These are phyloP conservation scores for Linnemannia zychae DNA, from an alignment of 192 early-diverging fungal genomes.

Conservation along the genomic window DNA sequence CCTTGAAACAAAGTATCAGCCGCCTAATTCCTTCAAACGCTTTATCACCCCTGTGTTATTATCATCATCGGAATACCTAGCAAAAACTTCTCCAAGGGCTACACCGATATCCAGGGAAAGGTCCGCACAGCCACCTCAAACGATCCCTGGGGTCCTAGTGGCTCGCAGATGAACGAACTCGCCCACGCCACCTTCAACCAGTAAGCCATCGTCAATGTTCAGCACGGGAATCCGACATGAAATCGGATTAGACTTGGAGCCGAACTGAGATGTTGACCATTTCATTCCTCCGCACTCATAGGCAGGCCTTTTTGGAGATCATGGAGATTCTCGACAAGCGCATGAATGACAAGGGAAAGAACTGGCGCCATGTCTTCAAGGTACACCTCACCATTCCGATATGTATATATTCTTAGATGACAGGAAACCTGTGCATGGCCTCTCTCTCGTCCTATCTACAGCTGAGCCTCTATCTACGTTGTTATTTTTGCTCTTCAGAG, in stretches of 20 bases:
- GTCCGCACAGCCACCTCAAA: conserved; percentile 85
- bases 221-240: not conserved
- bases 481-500: not conserved
- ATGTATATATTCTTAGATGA: conserved; percentile 1
- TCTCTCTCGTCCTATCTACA: not conserved
- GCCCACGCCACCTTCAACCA: conserved; percentile 87
- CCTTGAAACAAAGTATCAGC: not conserved
- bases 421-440: not conserved
- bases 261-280: not conserved
- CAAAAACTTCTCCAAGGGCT: conserved; percentile 92
- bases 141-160: conserved; percentile 79
- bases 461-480: not conserved
- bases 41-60: not conserved
- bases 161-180: conserved; percentile 84
- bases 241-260: too few species aligned
- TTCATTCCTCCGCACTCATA: conserved; percentile 15
- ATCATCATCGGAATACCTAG: conserved; percentile 55
- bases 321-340: conserved; percentile 98
- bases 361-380: conserved; percentile 98
- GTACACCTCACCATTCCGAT: conserved; percentile 57
- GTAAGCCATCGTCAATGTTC: conserved; percentile 72
- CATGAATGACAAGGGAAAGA: conserved; percentile 96
- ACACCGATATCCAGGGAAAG: conserved; percentile 91
- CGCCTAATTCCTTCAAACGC: not conserved
- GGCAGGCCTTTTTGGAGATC: conserved; percentile 90